These are phyloP conservation scores for Populus hybrid DNA, from an alignment of 441 rosid genomes.

Conservation along the genomic window DNA sequence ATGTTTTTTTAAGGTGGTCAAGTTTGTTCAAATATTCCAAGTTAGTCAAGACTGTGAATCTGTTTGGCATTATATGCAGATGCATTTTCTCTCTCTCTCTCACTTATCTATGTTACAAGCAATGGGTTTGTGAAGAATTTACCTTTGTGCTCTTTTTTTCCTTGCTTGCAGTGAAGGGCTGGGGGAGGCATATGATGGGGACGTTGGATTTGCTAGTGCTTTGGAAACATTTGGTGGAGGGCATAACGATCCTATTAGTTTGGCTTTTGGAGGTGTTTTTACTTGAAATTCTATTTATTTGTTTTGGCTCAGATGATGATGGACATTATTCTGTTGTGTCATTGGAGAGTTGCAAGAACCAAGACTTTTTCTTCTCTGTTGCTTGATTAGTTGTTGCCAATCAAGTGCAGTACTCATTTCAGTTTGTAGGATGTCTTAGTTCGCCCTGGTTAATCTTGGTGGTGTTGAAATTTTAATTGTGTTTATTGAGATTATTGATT, in stretches of 20 bases:
- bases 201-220: conserved; percentile 99
- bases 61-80: background rate
- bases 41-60: background rate
- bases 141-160: conserved; percentile 17
- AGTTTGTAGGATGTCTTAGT: background rate
- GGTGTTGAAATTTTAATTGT: background rate
- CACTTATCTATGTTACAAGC: background rate
- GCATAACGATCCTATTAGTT: conserved; percentile 96
- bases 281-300: conserved; percentile 15
- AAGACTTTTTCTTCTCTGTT: background rate
- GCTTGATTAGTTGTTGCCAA: background rate
- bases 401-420: background rate
- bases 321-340: background rate
- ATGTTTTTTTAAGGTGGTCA: background rate
- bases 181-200: conserved; percentile 99
- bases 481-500: conserved; percentile 7
- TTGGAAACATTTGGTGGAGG: conserved; percentile 98
- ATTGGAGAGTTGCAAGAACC: background rate
- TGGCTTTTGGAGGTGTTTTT: conserved; percentile 90
- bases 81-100: background rate
- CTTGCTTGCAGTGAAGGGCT: conserved; percentile 84
- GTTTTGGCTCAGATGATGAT: background rate
- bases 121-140: conserved; percentile 15
- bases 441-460: background rate
- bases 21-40: background rate